Evolutionary conservation across 495 filamentous ascomycete species (phyloP), one percentile per base, ranked within the genome.

Genomic region (Xylaria sp.): DNA sequence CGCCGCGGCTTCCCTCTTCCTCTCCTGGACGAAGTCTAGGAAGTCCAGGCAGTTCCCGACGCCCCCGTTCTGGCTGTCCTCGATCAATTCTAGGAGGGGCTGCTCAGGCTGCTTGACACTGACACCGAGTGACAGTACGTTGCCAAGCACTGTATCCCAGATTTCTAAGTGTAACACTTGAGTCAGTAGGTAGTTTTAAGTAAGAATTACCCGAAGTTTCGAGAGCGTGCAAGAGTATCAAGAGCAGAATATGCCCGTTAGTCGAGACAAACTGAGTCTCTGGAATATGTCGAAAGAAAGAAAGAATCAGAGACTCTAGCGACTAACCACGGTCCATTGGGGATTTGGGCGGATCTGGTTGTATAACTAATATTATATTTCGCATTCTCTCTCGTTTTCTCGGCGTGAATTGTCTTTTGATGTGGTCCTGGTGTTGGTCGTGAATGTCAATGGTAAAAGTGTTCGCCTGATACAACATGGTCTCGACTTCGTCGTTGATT

Each of bases 131-230:
- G 55, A 33, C 21, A 46, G 9, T 12, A 68, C 6, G 66, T 68
- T 68, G 17, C 50, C 50, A 29, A 68, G 66, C 21, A 68, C 66
- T 33, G 19, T 6, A n/a, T 68, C 66, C 66, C 66, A 68, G 33
- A 68, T 59, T 12, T 26, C 50, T 3, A 50, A n/a, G n/a, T n/a
- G n/a, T n/a, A n/a, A n/a, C n/a, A n/a, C n/a, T n/a, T n/a, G n/a
- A n/a, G n/a, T n/a, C n/a, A n/a, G n/a, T n/a, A n/a, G n/a, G n/a
- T n/a, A n/a, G n/a, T n/a, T n/a, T n/a, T n/a, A n/a, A n/a, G n/a
- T n/a, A n/a, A n/a, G n/a, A n/a, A n/a, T n/a, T n/a, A n/a, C n/a
- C n/a, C n/a, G n/a, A n/a, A n/a, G n/a, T n/a, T n/a, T n/a, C n/a
- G n/a, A n/a, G n/a, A n/a, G n/a, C n/a, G n/a, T n/a, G n/a, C n/a